A percentile compares a stretch with the other conserved stretches of the same genome.
phyloP scores from a whole-genome alignment of 139 green algal genomes.

The Raphidocelis subcapitata region DNA sequence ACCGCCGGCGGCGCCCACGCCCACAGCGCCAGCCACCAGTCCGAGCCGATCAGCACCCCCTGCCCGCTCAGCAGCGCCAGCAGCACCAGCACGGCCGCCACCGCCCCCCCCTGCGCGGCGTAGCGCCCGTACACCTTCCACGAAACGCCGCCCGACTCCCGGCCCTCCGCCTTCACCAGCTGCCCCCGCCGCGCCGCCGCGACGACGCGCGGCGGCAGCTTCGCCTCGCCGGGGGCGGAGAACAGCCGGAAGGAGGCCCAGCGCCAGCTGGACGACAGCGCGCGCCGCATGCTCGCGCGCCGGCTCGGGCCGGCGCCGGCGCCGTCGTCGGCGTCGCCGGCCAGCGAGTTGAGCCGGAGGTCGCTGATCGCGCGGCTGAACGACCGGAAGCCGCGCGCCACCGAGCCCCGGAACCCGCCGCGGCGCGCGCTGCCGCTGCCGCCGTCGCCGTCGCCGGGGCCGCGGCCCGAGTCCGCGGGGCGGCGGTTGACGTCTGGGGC shows the following conservation, averaged over 20 bases:
- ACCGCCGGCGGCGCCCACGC: constrained; percentile 15
- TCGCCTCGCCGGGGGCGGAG: not conserved
- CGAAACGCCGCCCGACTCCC: constrained; percentile 54
- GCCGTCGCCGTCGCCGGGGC: too few relatives aligned
- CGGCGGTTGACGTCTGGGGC: constrained; percentile 18
- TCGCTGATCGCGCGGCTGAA: too few relatives aligned
- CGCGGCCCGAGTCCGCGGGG: constrained; percentile 8
- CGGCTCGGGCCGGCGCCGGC: not conserved
- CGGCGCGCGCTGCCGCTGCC: constrained; percentile 1
- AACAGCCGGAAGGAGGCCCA: too few relatives aligned
- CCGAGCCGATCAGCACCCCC: constrained; percentile 49
- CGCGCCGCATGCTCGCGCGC: too few relatives aligned
- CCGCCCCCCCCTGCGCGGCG: constrained; percentile 32
- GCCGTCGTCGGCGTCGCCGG: not conserved
- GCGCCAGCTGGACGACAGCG: too few relatives aligned
- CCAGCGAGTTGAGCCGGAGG: too few relatives aligned
- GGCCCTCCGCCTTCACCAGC: constrained; percentile 41
- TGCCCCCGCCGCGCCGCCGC: constrained; percentile 3
- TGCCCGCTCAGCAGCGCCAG: constrained; percentile 62
- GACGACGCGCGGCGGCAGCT: too few relatives aligned
- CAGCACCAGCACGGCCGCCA: constrained; percentile 24
- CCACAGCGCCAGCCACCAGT: constrained; percentile 76
- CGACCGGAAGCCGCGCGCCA: too few relatives aligned
- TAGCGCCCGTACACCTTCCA: constrained; percentile 64
- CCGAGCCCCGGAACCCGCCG: not conserved